Percentiles rank a stretch among this genome's conserved stretches.
Evolutionary conservation across 805 yeast species (phyloP).

Genomic region (Sugiyamaella marilandica): DNA sequence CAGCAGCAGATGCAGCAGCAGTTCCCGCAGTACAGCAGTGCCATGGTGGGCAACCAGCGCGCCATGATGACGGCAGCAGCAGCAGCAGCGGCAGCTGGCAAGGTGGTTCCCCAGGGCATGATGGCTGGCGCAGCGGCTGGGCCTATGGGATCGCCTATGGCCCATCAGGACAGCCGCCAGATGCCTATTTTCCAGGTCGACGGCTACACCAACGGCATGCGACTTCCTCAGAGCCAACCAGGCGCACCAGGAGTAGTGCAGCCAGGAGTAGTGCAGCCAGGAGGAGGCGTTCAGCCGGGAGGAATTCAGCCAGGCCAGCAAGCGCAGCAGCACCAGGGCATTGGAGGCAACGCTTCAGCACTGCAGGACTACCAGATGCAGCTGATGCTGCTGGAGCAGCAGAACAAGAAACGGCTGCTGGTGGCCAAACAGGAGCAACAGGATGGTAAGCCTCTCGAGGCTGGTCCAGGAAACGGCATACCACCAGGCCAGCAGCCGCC

Average conservation of each 20-base stretch:
- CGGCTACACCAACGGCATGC: slow-evolving; percentile 16
- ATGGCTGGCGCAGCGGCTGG: slow-evolving; percentile 7
- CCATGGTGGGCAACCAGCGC: slow-evolving; percentile 25
- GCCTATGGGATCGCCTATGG: slow-evolving; percentile 15
- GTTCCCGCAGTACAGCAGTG: slow-evolving; percentile 22
- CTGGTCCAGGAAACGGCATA: slow-evolving; percentile 13
- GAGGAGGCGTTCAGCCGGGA: not conserved
- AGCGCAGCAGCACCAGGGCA: slow-evolving; percentile 28
- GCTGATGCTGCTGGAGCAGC: slow-evolving; percentile 66
- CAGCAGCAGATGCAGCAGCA: slow-evolving; percentile 22
- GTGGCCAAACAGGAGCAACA: slow-evolving; percentile 37
- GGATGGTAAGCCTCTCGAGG: slow-evolving; percentile 18
- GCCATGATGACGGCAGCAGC: slow-evolving; percentile 23
- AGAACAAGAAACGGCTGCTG: slow-evolving; percentile 60
- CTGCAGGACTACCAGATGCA: slow-evolving; percentile 80
- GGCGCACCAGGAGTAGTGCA: slow-evolving; percentile 5
- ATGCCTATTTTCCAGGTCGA: slow-evolving; percentile 21
- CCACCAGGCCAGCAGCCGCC: slow-evolving; percentile 22
- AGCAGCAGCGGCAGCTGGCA: slow-evolving; percentile 16
- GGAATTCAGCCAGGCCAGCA: slow-evolving; percentile 23
- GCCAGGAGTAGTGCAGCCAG: slow-evolving; percentile 2
- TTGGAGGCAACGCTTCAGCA: slow-evolving; percentile 45
- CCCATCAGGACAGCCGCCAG: slow-evolving; percentile 12
- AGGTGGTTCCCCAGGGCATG: slow-evolving; percentile 10
- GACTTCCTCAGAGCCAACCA: slow-evolving; percentile 16